Conservation (phyloP, 2,329 filamentous ascomycete species). For the Cladobotryum protrusum region DNA sequence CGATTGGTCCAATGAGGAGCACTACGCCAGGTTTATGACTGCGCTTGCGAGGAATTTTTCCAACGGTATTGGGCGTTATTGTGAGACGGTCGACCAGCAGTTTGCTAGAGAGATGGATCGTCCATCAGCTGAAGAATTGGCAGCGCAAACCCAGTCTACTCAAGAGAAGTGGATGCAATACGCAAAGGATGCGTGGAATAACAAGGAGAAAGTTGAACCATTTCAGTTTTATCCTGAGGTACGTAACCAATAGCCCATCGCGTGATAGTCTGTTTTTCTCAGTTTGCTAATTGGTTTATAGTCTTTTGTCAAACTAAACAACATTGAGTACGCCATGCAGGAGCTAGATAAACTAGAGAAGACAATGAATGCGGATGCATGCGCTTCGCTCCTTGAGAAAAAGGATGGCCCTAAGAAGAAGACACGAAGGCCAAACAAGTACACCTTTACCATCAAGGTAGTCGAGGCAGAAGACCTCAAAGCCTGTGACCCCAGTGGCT, state of each 20-base stretch:
- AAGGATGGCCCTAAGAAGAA: slow-evolving; percentile 64
- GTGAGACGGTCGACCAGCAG: slow-evolving; percentile 78
- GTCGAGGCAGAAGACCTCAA: slow-evolving; percentile 97
- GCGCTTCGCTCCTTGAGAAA: slow-evolving; percentile 72
- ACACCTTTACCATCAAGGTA: slow-evolving; percentile 97
- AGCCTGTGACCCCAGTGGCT: slow-evolving; percentile 91
- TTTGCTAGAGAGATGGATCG: slow-evolving; percentile 93
- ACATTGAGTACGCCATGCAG: slow-evolving; percentile 89
- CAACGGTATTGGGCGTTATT: slow-evolving; percentile 78
- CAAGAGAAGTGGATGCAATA: slow-evolving; percentile 92
- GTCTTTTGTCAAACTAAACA: slow-evolving; percentile 97
- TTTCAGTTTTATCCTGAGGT: slow-evolving; percentile 96
- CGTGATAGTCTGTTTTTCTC: not conserved
- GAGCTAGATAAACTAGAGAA: slow-evolving; percentile 87
- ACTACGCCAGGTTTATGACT: slow-evolving; percentile 97
- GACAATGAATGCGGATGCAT: slow-evolving; percentile 85
- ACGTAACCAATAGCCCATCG: slow-evolving; percentile 23
- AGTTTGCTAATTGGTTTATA: slow-evolving; percentile 29
- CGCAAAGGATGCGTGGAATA: slow-evolving; percentile 87
- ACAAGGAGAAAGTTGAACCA: slow-evolving; percentile 87
- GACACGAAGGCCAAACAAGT: slow-evolving; percentile 68
- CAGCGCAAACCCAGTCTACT: slow-evolving; percentile 67
- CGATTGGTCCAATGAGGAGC: slow-evolving; percentile 88
- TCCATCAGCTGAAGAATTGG: slow-evolving; percentile 79
- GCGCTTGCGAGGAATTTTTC: slow-evolving; percentile 80